A percentile compares a stretch with the other conserved stretches of the same genome.
Conservation (phyloP, 306 rosid species). For the Rosa chinensis region DNA sequence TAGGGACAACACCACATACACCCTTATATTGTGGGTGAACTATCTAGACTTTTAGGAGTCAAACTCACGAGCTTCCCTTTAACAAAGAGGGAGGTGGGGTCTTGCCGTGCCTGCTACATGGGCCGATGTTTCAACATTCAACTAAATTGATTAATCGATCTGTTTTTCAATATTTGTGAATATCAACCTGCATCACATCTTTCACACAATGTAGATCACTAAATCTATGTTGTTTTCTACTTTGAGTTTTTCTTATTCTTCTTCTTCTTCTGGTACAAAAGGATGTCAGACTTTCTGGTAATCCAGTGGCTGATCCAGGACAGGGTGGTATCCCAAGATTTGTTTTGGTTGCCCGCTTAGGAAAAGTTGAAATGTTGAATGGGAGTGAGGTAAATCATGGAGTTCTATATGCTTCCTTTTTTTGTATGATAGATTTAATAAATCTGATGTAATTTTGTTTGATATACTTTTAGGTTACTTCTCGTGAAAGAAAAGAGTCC, state of each 20-base stretch:
- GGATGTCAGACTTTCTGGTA: conserved; percentile 88
- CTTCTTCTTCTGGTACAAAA: conserved; percentile 23
- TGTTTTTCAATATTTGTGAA: no score
- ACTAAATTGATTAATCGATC: background rate
- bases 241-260: conserved; percentile 35
- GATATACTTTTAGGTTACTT: conserved; percentile 54
- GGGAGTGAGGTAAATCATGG: conserved; percentile 79
- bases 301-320: conserved; percentile 74
- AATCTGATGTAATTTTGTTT: conserved; percentile 19
- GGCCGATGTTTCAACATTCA: no score
- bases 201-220: background rate
- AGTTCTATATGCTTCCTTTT: conserved; percentile 20
- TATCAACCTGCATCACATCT: background rate
- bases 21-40: background rate
- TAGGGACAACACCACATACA: background rate
- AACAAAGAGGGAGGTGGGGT: background rate
- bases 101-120: background rate
- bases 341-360: conserved; percentile 74
- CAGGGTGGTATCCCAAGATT: conserved; percentile 78
- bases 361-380: conserved; percentile 66
- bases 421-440: conserved; percentile 15
- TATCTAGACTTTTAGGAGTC: background rate
- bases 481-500: conserved; percentile 92
- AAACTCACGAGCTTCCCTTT: background rate
- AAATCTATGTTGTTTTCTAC: background rate